Conservation (phyloP, 192 early-diverging fungal genomes). For the Coemansia umbellata region DNA sequence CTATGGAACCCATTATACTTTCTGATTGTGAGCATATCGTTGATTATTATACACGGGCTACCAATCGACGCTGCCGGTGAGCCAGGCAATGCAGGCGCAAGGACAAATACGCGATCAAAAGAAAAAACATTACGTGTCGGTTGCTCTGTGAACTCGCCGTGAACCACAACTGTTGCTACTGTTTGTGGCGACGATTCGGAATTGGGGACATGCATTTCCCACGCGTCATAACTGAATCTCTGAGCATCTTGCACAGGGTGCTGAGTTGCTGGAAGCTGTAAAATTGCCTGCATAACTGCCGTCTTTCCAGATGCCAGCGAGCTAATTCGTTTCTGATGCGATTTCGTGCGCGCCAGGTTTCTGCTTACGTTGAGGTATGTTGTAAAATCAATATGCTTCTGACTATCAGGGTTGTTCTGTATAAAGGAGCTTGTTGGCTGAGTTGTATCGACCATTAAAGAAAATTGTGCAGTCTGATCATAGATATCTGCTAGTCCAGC, state of each 20-base stretch:
- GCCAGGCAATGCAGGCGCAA: slow-evolving; percentile 31
- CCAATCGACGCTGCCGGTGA: slow-evolving; percentile 34
- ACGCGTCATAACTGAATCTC: slow-evolving; percentile 44
- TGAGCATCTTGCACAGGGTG: slow-evolving; percentile 45
- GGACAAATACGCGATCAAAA: slow-evolving; percentile 42
- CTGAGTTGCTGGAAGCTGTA: slow-evolving; percentile 34
- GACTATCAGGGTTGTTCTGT: slow-evolving; percentile 31
- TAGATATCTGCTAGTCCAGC: slow-evolving; percentile 35
- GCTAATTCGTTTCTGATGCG: slow-evolving; percentile 25
- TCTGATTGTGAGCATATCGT: slow-evolving; percentile 42
- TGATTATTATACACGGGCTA: slow-evolving; percentile 36
- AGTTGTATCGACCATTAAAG: slow-evolving; percentile 43
- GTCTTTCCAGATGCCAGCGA: slow-evolving; percentile 23
- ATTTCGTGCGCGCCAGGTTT: slow-evolving; percentile 33
- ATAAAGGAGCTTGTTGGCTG: slow-evolving; percentile 35
- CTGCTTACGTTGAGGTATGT: slow-evolving; percentile 39
- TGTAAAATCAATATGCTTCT: slow-evolving; percentile 39
- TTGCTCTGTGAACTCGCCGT: slow-evolving; percentile 42
- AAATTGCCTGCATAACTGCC: slow-evolving; percentile 22
- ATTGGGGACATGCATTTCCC: slow-evolving; percentile 23
- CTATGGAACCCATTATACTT: slow-evolving; percentile 46
- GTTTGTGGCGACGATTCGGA: slow-evolving; percentile 6
- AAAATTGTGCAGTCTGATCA: slow-evolving; percentile 27
- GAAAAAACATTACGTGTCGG: slow-evolving; percentile 18
- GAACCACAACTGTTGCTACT: slow-evolving; percentile 24